Evolutionary conservation across 345 rosid species (phyloP).

Genomic region (Corymbia maculata): DNA sequence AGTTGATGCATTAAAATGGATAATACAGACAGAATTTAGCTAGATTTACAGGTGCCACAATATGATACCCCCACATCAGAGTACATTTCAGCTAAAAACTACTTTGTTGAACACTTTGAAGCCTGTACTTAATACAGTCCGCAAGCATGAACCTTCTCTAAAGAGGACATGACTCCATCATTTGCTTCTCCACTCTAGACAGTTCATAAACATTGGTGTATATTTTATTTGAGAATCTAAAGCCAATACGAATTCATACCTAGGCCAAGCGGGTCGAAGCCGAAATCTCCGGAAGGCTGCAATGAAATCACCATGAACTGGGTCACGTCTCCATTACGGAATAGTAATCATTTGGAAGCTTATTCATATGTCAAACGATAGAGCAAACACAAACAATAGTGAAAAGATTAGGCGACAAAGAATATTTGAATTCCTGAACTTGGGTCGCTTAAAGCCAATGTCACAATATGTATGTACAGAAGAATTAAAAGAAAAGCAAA

Average conservation of each 20-base stretch:
- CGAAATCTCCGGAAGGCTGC: constrained; percentile 90
- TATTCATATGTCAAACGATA: background rate
- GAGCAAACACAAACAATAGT: background rate
- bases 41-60: background rate
- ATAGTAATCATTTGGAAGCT: background rate
- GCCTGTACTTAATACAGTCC: background rate
- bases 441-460: background rate
- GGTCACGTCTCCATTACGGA: background rate
- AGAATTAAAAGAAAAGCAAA: background rate
- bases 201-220: background rate
- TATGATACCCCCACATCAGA: background rate
- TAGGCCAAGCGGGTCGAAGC: constrained; percentile 87
- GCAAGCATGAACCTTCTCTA: background rate
- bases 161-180: background rate
- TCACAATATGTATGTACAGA: background rate
- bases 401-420: background rate
- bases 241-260: constrained; percentile 19
- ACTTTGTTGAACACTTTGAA: background rate
- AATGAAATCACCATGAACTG: background rate
- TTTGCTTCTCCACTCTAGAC: background rate
- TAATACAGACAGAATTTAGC: background rate
- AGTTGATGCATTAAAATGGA: background rate
- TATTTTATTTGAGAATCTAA: background rate
- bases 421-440: background rate
- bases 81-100: background rate